A percentile compares a stretch with the other conserved stretches of the same genome.
Evolutionary conservation across 495 filamentous ascomycete genomes (phyloP).

Genomic region (Lasiosphaeriaceae sp.): DNA sequence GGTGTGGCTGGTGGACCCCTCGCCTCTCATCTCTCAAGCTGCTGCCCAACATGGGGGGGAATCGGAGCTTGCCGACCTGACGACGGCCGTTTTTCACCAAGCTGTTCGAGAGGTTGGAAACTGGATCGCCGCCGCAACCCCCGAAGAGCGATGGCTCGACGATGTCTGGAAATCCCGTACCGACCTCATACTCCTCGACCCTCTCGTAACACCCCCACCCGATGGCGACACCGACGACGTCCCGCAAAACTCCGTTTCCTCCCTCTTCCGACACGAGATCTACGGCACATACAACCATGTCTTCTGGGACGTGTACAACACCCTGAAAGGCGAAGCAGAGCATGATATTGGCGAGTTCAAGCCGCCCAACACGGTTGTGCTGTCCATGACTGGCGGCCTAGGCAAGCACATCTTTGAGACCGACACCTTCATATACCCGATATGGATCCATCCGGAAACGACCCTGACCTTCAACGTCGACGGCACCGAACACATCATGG

Average conservation of each 20-base stretch:
- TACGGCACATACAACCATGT: slow-evolving; percentile 10
- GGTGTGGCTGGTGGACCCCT: slow-evolving; percentile 9
- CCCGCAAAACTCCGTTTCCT: not conserved
- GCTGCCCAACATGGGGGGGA: not conserved
- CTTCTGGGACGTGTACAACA: slow-evolving; percentile 9
- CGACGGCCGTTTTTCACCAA: not conserved
- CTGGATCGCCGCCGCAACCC: not conserved
- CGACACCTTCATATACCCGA: slow-evolving; percentile 11
- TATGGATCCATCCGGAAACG: slow-evolving; percentile 6
- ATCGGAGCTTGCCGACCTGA: not conserved
- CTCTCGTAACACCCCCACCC: not conserved
- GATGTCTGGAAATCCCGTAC: slow-evolving; percentile 7
- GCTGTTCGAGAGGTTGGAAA: not conserved
- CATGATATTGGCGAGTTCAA: slow-evolving; percentile 11
- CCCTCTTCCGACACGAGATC: slow-evolving; percentile 2
- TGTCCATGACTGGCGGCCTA: not conserved
- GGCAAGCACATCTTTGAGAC: not conserved
- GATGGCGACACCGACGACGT: not conserved
- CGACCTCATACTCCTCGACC: slow-evolving; percentile 4
- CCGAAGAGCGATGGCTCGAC: not conserved
- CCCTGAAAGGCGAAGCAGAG: not conserved
- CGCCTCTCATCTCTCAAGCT: not conserved
- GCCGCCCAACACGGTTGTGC: slow-evolving; percentile 2
- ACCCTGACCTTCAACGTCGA: not conserved
- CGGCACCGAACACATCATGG: not conserved